Evolutionary conservation across 306 rosid genomes (phyloP).

Genomic region (Prinsepia uniflora): DNA sequence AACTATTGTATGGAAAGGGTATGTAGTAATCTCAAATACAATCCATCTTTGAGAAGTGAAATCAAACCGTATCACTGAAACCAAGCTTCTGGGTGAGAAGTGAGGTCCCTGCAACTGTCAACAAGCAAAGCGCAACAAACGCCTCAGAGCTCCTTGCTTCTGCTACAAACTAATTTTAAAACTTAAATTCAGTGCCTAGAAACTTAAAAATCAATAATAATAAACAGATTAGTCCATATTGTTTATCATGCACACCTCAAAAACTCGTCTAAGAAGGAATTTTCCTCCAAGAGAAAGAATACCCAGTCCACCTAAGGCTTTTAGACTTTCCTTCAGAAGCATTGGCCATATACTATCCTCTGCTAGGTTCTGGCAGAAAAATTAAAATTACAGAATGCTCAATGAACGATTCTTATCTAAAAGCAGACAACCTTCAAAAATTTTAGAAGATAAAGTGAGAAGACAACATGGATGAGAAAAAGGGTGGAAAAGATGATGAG

Average conservation of each 20-base stretch:
- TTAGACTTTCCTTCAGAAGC: conserved; percentile 92
- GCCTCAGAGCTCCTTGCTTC: conserved; percentile 99
- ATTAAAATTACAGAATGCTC: conserved; percentile 16
- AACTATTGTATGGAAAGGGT: conserved; percentile 10
- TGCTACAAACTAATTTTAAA: conserved; percentile 83
- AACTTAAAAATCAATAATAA: conserved; percentile 13
- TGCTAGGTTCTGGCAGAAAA: conserved; percentile 55
- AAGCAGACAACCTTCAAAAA: not conserved
- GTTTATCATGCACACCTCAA: conserved; percentile 60
- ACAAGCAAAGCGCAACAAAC: conserved; percentile 95
- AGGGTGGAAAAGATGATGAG: not conserved
- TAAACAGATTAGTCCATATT: conserved; percentile 12
- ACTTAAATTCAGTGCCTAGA: conserved; percentile 29
- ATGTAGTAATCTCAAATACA: too few relatives aligned
- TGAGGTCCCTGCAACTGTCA: conserved; percentile 94
- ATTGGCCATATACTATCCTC: conserved; percentile 88
- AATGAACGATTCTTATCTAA: conserved; percentile 11
- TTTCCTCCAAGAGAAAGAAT: conserved; percentile 92
- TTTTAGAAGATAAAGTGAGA: not conserved
- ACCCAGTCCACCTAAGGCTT: conserved; percentile 94
- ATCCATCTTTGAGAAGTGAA: conserved; percentile 17
- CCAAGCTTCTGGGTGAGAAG: conserved; percentile 91
- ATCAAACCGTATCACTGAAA: conserved; percentile 90
- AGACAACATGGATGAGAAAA: not conserved
- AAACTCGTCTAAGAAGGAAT: conserved; percentile 85